phyloP scores from a whole-genome alignment of 768 basidiomycete species.

The Suillus discolor region DNA sequence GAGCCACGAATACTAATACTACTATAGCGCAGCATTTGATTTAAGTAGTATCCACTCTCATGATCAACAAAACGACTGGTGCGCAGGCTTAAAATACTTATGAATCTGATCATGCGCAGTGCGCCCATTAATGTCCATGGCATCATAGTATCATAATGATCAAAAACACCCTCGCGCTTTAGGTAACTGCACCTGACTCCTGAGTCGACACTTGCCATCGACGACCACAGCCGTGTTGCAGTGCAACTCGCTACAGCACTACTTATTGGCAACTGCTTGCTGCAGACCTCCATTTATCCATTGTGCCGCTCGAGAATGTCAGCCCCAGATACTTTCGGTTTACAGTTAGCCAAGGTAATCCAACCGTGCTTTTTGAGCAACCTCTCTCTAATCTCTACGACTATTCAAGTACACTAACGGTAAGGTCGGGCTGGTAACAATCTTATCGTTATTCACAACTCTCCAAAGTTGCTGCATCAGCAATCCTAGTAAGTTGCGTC shows the following conservation, averaged over 20 bases:
- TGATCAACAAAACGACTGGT: too few species aligned
- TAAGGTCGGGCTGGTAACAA: neutral
- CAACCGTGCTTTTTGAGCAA: neutral
- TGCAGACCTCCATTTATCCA: neutral
- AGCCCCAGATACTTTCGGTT: neutral
- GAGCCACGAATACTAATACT: too few species aligned
- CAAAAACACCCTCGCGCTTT: too few species aligned
- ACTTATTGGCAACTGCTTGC: neutral
- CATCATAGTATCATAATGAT: too few species aligned
- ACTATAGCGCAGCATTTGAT: too few species aligned
- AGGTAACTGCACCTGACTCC: too few species aligned
- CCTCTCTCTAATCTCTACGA: neutral
- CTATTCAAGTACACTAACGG: neutral
- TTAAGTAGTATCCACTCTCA: too few species aligned
- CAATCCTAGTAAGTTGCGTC: neutral
- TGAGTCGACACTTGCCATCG: neutral
- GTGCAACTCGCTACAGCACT: neutral
- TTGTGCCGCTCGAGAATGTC: neutral
- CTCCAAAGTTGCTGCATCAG: neutral
- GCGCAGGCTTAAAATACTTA: too few species aligned
- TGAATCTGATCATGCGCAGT: too few species aligned
- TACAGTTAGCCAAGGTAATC: conserved; percentile 2
- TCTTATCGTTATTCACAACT: neutral
- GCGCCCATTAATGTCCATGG: too few species aligned
- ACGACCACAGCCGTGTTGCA: neutral